Evolutionary conservation across 164 flowering plant genomes (phyloP), one percentile per base, ranked within the genome.

Genomic region (Paratinospora sagittata): DNA sequence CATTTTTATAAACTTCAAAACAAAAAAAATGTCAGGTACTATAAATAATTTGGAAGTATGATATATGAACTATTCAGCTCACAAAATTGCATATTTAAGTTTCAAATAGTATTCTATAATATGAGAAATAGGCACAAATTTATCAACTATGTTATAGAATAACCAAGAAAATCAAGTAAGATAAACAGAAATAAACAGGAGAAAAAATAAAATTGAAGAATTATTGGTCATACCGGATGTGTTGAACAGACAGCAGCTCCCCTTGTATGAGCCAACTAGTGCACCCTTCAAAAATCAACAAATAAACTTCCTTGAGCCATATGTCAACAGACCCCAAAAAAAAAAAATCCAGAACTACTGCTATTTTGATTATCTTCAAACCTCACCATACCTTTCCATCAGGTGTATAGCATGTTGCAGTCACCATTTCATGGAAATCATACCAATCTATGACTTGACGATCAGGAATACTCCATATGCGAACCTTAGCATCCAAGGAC

Each of bases 391-490:
- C 98, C 97, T 96, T 91, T 68, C 99, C 99, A 88, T 96, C 98
- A 26, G 98, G 99, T 66, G 99, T 93, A 67, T 92, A 96, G 81
- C 98, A 90, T 71, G 93, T 98, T 68, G 99, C 94, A 83, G 99
- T 96, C 80, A 96, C 97, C 98, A 96, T 96, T 79, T 96, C 99
- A 83, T 89, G 95, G 69, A 96, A 80, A 85, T 96, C 99, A 84
- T 78, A 88, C 95, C 96, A 96, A 76, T 93, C 99, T 75, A 96
- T 96, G 80, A 96, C 98, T 80, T 89, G 89, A 63, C 84, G 97
- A 75, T 93, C 98, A 47, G 93, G 97, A 72, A 96, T 90, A 84
- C 96, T 96, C 99, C 99, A 96, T 77, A 93, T 90, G 58, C 99
- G 98, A 79, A 96, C 98, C 83, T 96, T 96, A 37, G 90, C 89